A percentile compares a stretch with the other conserved stretches of the same genome.
phyloP scores from a whole-genome alignment of 148 eudicot species.

The Polygonum aviculare region DNA sequence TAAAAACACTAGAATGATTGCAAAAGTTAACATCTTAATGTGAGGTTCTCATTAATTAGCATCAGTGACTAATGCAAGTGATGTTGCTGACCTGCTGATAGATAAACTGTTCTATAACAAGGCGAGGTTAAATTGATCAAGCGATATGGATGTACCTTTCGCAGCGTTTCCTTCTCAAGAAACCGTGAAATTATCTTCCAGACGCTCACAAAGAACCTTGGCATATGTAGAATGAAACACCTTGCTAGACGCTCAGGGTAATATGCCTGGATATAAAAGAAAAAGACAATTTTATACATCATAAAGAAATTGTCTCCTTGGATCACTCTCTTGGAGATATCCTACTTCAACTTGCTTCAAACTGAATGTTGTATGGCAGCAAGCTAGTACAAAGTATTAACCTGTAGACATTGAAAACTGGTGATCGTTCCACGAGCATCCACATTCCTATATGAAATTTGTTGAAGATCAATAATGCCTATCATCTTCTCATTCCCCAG shows the following conservation, averaged over 20 bases:
- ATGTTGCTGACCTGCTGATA: not conserved
- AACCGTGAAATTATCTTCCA: slow-evolving; percentile 44
- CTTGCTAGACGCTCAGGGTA: slow-evolving; percentile 50
- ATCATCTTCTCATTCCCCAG: slow-evolving; percentile 48
- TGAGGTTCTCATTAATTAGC: not conserved
- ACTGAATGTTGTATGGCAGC: not conserved
- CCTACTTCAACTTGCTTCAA: not conserved
- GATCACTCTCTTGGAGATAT: too few relatives aligned
- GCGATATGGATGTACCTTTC: slow-evolving; percentile 24
- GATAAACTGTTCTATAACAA: not conserved
- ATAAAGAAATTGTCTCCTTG: too few relatives aligned
- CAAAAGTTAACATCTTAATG: not conserved
- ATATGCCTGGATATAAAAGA: slow-evolving; percentile 26
- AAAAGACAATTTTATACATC: not conserved
- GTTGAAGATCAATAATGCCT: slow-evolving; percentile 39
- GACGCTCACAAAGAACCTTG: slow-evolving; percentile 39
- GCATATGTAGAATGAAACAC: slow-evolving; percentile 41
- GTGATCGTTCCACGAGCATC: slow-evolving; percentile 49
- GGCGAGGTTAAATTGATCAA: not conserved
- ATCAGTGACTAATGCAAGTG: not conserved
- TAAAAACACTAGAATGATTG: not conserved
- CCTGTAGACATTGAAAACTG: slow-evolving; percentile 58
- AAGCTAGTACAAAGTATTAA: slow-evolving; percentile 6
- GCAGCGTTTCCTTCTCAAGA: slow-evolving; percentile 46
- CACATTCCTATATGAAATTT: slow-evolving; percentile 33